Base-by-base conservation (phyloP, 148 eudicot species). In the Amaranthus cruentus region DNA sequence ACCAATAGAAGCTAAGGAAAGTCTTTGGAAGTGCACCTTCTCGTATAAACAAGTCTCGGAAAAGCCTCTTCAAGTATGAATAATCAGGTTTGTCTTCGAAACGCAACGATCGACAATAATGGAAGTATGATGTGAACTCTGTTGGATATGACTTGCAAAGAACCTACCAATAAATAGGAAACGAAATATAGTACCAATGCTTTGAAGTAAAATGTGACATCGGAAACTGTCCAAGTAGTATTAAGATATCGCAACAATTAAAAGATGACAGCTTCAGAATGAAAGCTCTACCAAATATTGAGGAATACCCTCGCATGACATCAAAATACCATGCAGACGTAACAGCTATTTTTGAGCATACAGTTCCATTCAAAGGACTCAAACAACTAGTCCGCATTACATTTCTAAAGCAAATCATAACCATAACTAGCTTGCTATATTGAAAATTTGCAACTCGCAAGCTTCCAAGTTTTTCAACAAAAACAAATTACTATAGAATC, bases 111-210 rank as follows among this genome's bases (percentile, higher is more conserved):
- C 84, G 84, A 13, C 86, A 83, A 60, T 83, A 78, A 75, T 83
- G 85, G 65, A 84, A 82, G 76, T 79, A 84, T 47, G 85, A 82
- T 28, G 83, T 72, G 62, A 84, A 84, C 66, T 84, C 87, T 58
- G 81, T 64, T 54, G 87, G 85, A 72, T 76, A 82, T 64, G 85
- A 82, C 78, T 82, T 84, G 84, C 87, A 84, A 70, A 84, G 85
- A 55, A 80, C 85, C 83, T 84, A 75, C 57, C 53, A 43, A 15
- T 10, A n/a, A 69, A 62, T 62, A 46, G 63, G 55, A 77, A 14
- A 62, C 4, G 21, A 18, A 50, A n/a, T 47, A 61, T 28, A n/a
- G 47, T 38, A 63, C 13, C 63, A 21, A 38, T 58, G 47, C 49
- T 59, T 44, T 56, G 7, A 42, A 18, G 53, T 59, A 66, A 10